A percentile compares a stretch with the other conserved stretches of the same genome.
These are phyloP conservation scores for Phaeophleospora eucalypticola DNA, from an alignment of 2,329 filamentous ascomycete genomes.

Conservation along the genomic window DNA sequence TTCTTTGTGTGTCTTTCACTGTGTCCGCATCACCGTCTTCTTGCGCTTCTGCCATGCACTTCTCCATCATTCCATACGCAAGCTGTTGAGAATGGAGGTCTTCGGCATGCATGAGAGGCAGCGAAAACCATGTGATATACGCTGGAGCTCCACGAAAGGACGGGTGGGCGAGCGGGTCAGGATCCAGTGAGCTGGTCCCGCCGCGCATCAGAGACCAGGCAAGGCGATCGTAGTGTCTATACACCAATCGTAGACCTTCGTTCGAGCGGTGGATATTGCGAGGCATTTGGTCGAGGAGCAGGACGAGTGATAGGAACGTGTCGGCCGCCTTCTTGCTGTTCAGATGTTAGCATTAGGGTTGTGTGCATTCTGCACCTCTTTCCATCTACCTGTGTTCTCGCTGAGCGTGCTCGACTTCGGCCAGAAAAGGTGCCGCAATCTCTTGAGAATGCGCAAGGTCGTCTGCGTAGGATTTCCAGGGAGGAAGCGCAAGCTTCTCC, in stretches of 20 bases:
- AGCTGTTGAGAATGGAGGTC: slow-evolving; percentile 43
- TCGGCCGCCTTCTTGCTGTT: slow-evolving; percentile 27
- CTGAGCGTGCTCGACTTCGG: slow-evolving; percentile 16
- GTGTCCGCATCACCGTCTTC: slow-evolving; percentile 33
- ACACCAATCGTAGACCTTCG: slow-evolving; percentile 44
- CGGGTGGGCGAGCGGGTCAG: slow-evolving; percentile 8
- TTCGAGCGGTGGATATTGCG: slow-evolving; percentile 57
- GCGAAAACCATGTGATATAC: slow-evolving; percentile 54
- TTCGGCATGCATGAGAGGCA: slow-evolving; percentile 60
- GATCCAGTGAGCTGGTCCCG: slow-evolving; percentile 3
- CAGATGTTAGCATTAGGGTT: too few relatives aligned
- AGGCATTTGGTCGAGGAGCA: slow-evolving; percentile 61
- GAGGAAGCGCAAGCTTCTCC: slow-evolving; percentile 29
- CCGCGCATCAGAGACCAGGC: slow-evolving; percentile 36
- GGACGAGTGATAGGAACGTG: slow-evolving; percentile 47
- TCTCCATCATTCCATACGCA: slow-evolving; percentile 30
- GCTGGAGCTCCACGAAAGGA: slow-evolving; percentile 17
- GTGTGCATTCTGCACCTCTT: too few relatives aligned
- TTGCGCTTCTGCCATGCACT: slow-evolving; percentile 23
- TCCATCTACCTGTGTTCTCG: slow-evolving; percentile 2
- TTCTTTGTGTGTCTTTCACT: slow-evolving; percentile 28
- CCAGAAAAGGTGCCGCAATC: slow-evolving; percentile 37
- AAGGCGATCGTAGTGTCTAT: slow-evolving; percentile 55
- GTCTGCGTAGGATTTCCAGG: slow-evolving; percentile 20
- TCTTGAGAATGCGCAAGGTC: slow-evolving; percentile 22